These are phyloP conservation scores for Epichloe sp. DNA, from an alignment of 2,329 filamentous ascomycete species.

Conservation along the genomic window DNA sequence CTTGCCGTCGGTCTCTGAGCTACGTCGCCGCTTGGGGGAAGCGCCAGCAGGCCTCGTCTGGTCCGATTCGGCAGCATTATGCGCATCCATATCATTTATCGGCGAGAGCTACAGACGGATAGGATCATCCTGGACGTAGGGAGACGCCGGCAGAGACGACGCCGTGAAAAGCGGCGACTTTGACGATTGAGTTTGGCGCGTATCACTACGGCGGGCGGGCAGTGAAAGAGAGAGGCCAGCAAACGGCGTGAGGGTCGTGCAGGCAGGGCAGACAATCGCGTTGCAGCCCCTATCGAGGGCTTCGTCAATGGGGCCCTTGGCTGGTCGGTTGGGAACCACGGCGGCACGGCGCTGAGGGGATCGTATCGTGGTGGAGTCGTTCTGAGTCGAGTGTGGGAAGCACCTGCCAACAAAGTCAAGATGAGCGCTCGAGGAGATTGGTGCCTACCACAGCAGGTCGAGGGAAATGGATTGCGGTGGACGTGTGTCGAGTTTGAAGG, in stretches of 20 bases:
- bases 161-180: constrained; percentile 5
- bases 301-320: neutral
- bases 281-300: constrained; percentile 6
- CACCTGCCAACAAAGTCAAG: neutral
- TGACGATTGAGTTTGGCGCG: neutral
- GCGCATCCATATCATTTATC: constrained; percentile 57
- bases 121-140: constrained; percentile 43
- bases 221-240: neutral
- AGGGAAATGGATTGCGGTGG: neutral
- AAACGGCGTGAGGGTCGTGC: neutral
- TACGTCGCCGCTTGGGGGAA: constrained; percentile 34
- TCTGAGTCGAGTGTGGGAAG: neutral
- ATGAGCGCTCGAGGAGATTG: neutral
- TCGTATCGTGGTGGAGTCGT: neutral
- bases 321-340: neutral
- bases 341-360: neutral
- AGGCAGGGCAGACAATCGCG: constrained; percentile 7
- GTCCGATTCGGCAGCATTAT: constrained; percentile 52
- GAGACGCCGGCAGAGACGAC: constrained; percentile 6
- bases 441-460: neutral
- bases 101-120: constrained; percentile 33
- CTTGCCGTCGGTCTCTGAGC: constrained; percentile 12
- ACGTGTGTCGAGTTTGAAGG: neutral
- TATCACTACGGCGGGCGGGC: neutral
- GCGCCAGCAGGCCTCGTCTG: constrained; percentile 44